These are phyloP conservation scores for Croton setiger DNA, from an alignment of 441 rosid species.

Conservation along the genomic window DNA sequence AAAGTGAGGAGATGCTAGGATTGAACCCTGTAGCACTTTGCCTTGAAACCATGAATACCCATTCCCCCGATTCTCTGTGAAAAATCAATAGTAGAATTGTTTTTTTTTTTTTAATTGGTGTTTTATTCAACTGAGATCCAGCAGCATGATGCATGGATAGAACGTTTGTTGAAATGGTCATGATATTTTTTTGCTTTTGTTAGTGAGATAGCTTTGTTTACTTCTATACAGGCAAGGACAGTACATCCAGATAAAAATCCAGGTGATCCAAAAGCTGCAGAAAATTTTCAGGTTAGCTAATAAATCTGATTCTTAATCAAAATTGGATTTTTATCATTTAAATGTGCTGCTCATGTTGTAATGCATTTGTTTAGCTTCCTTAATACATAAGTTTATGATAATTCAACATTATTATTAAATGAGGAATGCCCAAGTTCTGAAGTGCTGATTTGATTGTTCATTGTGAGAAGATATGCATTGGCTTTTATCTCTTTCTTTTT, in stretches of 20 bases:
- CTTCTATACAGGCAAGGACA: constrained; percentile 59
- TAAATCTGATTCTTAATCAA: constrained; percentile 1
- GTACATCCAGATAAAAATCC: constrained; percentile 98
- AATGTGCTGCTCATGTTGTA: background rate
- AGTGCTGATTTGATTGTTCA: background rate
- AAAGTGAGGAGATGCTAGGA: background rate
- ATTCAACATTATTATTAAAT: background rate
- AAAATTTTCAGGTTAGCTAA: constrained; percentile 70
- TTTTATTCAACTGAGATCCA: background rate
- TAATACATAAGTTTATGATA: background rate
- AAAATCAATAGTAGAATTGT: no score
- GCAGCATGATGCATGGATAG: background rate
- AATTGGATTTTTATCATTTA: background rate
- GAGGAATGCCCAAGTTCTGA: background rate
- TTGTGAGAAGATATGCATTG: no score
- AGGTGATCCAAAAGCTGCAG: constrained; percentile 81
- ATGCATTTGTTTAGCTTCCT: background rate
- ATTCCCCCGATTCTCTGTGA: background rate
- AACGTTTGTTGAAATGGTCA: background rate
- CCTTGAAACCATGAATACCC: background rate
- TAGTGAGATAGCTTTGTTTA: constrained; percentile 5
- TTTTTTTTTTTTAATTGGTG: background rate
- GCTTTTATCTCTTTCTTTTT: background rate
- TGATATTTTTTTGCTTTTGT: background rate
- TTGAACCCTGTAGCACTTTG: background rate